A percentile compares a stretch with the other conserved stretches of the same genome.
phyloP scores from a whole-genome alignment of 768 basidiomycete genomes.

The Ramaria rubella region DNA sequence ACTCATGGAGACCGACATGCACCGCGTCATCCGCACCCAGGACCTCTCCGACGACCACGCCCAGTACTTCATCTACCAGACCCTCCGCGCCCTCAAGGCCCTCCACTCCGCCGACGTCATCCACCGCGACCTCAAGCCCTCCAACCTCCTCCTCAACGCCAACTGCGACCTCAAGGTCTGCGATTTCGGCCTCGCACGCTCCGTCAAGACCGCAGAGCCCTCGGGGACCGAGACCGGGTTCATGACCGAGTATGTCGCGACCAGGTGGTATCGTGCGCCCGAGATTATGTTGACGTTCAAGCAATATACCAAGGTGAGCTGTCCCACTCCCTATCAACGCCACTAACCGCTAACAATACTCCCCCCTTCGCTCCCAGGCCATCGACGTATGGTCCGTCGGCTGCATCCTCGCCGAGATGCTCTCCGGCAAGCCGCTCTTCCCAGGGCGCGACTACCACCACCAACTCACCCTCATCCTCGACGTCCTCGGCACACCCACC shows the following conservation, averaged over 20 bases:
- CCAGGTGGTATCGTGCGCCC: slow-evolving; percentile 96
- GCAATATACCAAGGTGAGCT: slow-evolving; percentile 57
- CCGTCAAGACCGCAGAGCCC: slow-evolving; percentile 63
- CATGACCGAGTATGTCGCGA: slow-evolving; percentile 94
- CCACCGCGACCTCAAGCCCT: slow-evolving; percentile 93
- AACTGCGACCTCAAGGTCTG: slow-evolving; percentile 96
- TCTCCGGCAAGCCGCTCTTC: slow-evolving; percentile 86
- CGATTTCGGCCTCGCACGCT: slow-evolving; percentile 84
- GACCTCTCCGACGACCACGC: slow-evolving; percentile 90
- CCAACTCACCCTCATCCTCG: slow-evolving; percentile 90
- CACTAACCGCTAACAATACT: too few relatives aligned
- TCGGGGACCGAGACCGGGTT: slow-evolving; percentile 73
- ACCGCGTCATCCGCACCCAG: slow-evolving; percentile 94
- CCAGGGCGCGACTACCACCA: slow-evolving; percentile 94
- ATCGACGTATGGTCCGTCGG: slow-evolving; percentile 83
- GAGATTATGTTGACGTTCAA: slow-evolving; percentile 99
- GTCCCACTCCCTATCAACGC: background rate
- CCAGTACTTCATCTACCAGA: slow-evolving; percentile 98
- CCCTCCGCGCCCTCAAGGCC: slow-evolving; percentile 88
- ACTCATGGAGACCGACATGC: slow-evolving; percentile 89
- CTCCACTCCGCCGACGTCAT: slow-evolving; percentile 93
- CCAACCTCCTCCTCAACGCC: slow-evolving; percentile 90
- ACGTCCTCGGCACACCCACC: slow-evolving; percentile 94
- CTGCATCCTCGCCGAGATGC: slow-evolving; percentile 86
- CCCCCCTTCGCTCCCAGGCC: slow-evolving; percentile 35